Evolutionary conservation across 2,329 filamentous ascomycete genomes (phyloP).

Genomic region (Exophiala phaeomuriformis): DNA sequence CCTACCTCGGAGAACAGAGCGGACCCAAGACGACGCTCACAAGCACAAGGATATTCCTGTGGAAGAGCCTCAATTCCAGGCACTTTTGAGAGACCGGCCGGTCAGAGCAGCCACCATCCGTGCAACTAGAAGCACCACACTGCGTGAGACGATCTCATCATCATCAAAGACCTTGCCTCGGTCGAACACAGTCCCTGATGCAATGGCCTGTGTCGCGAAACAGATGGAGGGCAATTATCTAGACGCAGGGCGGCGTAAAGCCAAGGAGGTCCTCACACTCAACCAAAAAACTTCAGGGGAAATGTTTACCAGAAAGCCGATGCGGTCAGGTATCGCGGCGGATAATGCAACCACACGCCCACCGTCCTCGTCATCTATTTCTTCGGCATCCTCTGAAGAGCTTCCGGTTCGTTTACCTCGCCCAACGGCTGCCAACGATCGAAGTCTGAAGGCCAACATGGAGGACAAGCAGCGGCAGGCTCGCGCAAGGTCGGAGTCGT

Average conservation of each 20-base stretch:
- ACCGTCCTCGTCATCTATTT: constrained; percentile 10
- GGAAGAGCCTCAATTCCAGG: constrained; percentile 8
- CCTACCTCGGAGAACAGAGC: constrained; percentile 4
- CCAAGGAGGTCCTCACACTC: not conserved
- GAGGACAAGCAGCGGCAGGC: constrained; percentile 1
- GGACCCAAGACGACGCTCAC: constrained; percentile 2
- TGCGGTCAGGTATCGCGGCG: not conserved
- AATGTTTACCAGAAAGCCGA: not conserved
- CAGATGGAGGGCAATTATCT: constrained; percentile 1
- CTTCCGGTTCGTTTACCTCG: constrained; percentile 32
- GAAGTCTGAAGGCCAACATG: not conserved
- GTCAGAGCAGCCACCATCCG: constrained; percentile 26
- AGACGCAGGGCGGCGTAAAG: constrained; percentile 2
- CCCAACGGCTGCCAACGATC: constrained; percentile 14
- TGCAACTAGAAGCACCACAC: constrained; percentile 16
- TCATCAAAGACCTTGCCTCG: constrained; percentile 18
- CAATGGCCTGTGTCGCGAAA: constrained; percentile 11
- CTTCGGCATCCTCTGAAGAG: constrained; percentile 34
- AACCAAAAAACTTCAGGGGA: not conserved
- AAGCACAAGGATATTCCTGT: not conserved
- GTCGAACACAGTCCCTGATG: constrained; percentile 19
- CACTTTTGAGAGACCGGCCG: constrained; percentile 28
- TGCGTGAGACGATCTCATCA: constrained; percentile 5
- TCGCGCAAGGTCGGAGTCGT: not conserved
- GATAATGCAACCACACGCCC: constrained; percentile 7